Percentiles rank a stretch among this genome's conserved stretches.
These are phyloP conservation scores for Umbelopsis sp. DNA, from an alignment of 192 early-diverging fungal species.

Conservation along the genomic window DNA sequence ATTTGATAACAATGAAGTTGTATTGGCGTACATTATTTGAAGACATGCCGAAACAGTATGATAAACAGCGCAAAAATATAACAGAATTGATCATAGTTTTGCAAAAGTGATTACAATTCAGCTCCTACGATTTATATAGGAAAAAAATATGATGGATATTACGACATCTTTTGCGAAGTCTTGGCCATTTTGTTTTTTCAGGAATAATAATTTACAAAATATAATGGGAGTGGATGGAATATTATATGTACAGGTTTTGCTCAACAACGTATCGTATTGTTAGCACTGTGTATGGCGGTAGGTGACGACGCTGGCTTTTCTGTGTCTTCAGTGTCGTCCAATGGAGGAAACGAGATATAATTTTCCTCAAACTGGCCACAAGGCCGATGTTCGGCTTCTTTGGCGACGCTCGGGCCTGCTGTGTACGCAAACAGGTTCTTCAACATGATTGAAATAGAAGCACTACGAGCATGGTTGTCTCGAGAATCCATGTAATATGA, in stretches of 20 bases:
- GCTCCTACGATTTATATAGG: no score
- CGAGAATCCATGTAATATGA: neutral
- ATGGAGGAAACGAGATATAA: slow-evolving; percentile 15
- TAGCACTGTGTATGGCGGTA: neutral
- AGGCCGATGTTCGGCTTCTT: neutral
- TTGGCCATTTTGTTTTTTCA: neutral
- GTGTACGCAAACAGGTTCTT: slow-evolving; percentile 6
- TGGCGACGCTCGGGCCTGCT: neutral
- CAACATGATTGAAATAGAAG: slow-evolving; percentile 3
- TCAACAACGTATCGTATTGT: neutral
- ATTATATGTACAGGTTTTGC: slow-evolving; percentile 2
- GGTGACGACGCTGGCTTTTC: neutral
- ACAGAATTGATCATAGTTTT: no score
- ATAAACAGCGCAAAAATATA: no score
- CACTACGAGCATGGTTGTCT: neutral
- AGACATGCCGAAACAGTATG: no score
- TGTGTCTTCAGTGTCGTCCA: slow-evolving; percentile 1
- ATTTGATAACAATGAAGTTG: no score
- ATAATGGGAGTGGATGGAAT: neutral
- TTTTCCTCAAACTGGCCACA: slow-evolving; percentile 13
- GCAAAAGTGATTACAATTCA: no score
- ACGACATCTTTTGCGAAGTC: no score
- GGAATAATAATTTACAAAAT: neutral
- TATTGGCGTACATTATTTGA: no score
- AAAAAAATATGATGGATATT: no score